Conservation (phyloP, 768 basidiomycete species). For the Kwoniella sp. region DNA sequence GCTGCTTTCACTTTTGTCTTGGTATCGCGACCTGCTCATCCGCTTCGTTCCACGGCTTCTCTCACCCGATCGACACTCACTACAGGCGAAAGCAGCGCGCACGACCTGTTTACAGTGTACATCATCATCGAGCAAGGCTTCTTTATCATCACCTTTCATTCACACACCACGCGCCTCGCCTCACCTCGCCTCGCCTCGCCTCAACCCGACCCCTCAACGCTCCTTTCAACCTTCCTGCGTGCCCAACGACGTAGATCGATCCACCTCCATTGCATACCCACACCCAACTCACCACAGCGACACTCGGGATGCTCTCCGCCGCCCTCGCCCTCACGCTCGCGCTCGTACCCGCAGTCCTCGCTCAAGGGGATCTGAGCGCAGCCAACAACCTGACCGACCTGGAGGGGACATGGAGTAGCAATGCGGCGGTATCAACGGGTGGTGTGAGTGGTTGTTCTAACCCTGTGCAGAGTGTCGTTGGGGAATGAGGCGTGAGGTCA, state of each 20-base stretch:
- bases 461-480: not conserved
- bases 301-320: constrained; percentile 6
- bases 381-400: constrained; percentile 64
- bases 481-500: too few relatives aligned
- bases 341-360: constrained; percentile 3
- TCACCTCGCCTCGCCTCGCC: not conserved
- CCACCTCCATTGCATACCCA: not conserved
- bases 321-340: constrained; percentile 2
- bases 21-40: not conserved
- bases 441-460: constrained; percentile 57
- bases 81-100: too few relatives aligned
- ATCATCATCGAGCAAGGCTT: not conserved
- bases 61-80: too few relatives aligned
- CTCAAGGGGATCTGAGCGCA: constrained; percentile 35
- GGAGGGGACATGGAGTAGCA: constrained; percentile 79
- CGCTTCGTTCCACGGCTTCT: too few relatives aligned
- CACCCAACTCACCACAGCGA: not conserved
- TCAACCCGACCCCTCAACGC: constrained; percentile 1
- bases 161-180: not conserved
- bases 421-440: constrained; percentile 71
- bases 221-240: constrained; percentile 11
- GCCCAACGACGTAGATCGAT: not conserved
- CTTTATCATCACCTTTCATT: not conserved
- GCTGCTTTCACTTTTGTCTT: not conserved
- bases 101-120: too few relatives aligned